Percentiles rank a stretch among this genome's conserved stretches.
Conservation (phyloP, 176 grass and related monocot species). For the Oryza australiensis region DNA sequence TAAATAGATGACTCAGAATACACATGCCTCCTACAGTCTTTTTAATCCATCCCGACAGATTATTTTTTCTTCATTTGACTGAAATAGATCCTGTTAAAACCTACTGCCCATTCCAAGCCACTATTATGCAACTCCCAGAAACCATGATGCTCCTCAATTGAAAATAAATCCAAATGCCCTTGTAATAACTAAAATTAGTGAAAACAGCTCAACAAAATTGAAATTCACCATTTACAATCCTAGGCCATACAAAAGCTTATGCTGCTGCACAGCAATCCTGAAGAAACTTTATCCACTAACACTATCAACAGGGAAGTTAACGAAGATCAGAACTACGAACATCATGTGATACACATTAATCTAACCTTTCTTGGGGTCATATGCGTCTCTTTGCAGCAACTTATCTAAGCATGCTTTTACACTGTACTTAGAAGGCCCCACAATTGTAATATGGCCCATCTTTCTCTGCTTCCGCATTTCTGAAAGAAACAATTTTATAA, state of each 20-base stretch:
- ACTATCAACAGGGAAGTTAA: background rate
- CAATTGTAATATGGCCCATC: slow-evolving; percentile 96
- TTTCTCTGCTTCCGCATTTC: slow-evolving; percentile 87
- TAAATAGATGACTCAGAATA: slow-evolving; percentile 5
- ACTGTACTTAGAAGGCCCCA: slow-evolving; percentile 67
- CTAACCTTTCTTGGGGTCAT: slow-evolving; percentile 27
- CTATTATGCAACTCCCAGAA: background rate
- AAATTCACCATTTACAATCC: background rate
- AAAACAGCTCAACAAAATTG: background rate
- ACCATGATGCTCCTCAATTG: background rate
- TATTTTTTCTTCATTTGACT: background rate
- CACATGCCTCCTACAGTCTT: background rate
- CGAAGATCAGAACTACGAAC: background rate
- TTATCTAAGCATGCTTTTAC: slow-evolving; percentile 58
- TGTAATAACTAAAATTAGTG: background rate
- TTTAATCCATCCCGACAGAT: background rate
- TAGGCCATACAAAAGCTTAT: background rate
- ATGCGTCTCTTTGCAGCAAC: slow-evolving; percentile 59
- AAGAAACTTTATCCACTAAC: background rate
- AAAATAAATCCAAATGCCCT: background rate
- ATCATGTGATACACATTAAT: background rate
- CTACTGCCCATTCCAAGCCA: background rate
- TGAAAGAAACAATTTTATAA: slow-evolving; percentile 42
- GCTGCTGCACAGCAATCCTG: background rate
- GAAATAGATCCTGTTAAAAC: background rate